phyloP scores from a whole-genome alignment of 116 monocot species.

The Trichopus zeylanicus region DNA sequence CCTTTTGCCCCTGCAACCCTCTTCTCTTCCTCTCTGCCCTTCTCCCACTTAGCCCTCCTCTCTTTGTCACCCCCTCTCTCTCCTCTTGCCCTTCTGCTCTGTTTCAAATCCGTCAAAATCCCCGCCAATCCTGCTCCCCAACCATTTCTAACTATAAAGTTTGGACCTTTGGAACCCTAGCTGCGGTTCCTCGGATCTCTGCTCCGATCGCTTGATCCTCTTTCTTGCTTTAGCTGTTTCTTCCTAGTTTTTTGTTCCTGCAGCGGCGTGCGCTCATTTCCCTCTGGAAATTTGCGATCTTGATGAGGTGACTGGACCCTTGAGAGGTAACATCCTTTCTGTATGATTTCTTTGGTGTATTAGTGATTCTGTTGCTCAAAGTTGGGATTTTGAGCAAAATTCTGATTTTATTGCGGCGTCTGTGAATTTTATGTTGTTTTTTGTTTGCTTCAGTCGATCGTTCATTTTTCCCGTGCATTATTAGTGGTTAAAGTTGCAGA shows the following conservation, averaged over 20 bases:
- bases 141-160: neutral
- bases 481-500: too few relatives aligned
- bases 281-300: conserved; percentile 10
- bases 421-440: too few relatives aligned
- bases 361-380: neutral
- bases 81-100: conserved; percentile 7
- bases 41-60: conserved; percentile 3
- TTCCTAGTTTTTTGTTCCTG: too few relatives aligned
- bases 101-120: conserved; percentile 10
- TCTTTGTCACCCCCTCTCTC: conserved; percentile 5
- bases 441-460: too few relatives aligned
- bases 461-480: too few relatives aligned
- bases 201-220: conserved; percentile 1
- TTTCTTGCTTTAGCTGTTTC: neutral
- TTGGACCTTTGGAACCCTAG: neutral
- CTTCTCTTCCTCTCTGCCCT: conserved; percentile 11
- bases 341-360: neutral
- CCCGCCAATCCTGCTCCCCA: conserved; percentile 10
- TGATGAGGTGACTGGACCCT: neutral
- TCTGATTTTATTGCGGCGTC: too few relatives aligned
- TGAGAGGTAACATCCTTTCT: neutral
- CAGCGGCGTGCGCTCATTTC: conserved; percentile 10
- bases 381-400: neutral
- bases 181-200: neutral
- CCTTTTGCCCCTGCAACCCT: conserved; percentile 23